Evolutionary conservation across 2,329 filamentous ascomycete genomes (phyloP).

Genomic region (Paraphaeosphaeria sporulosa): DNA sequence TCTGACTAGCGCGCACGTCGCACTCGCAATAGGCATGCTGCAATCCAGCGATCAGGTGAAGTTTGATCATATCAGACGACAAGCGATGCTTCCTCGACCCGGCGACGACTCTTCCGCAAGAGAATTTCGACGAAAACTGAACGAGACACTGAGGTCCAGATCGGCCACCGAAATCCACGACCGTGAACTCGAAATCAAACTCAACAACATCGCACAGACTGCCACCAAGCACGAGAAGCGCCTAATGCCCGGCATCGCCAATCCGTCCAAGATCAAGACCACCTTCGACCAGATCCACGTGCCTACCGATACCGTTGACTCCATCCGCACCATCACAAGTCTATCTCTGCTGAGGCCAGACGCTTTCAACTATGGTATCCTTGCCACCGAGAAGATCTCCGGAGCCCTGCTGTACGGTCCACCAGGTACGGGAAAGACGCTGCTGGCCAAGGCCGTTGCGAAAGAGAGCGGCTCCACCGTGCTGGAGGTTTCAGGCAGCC

Average conservation of each 20-base stretch:
- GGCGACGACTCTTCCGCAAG: background rate
- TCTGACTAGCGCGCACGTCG: constrained; percentile 52
- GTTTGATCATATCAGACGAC: constrained; percentile 43
- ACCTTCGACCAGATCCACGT: constrained; percentile 90
- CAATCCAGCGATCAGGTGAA: constrained; percentile 58
- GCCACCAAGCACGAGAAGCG: constrained; percentile 80
- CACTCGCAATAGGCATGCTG: constrained; percentile 52
- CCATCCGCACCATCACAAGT: constrained; percentile 86
- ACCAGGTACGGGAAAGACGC: constrained; percentile 73
- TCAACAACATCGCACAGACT: constrained; percentile 48
- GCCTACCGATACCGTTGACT: constrained; percentile 81
- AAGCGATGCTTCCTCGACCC: constrained; percentile 15
- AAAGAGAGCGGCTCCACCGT: constrained; percentile 72
- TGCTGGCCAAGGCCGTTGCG: constrained; percentile 70
- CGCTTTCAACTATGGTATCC: constrained; percentile 94
- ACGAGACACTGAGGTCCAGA: background rate
- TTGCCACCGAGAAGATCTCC: constrained; percentile 88
- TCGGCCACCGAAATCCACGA: background rate
- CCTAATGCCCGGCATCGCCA: constrained; percentile 80
- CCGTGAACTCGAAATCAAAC: constrained; percentile 59
- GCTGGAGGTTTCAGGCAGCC: constrained; percentile 86
- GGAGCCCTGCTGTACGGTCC: constrained; percentile 89
- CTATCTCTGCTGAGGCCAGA: constrained; percentile 87
- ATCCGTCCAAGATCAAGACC: constrained; percentile 81
- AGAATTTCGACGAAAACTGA: background rate